Evolutionary conservation across 495 filamentous ascomycete species (phyloP).

Genomic region (Amorphotheca resinae): DNA sequence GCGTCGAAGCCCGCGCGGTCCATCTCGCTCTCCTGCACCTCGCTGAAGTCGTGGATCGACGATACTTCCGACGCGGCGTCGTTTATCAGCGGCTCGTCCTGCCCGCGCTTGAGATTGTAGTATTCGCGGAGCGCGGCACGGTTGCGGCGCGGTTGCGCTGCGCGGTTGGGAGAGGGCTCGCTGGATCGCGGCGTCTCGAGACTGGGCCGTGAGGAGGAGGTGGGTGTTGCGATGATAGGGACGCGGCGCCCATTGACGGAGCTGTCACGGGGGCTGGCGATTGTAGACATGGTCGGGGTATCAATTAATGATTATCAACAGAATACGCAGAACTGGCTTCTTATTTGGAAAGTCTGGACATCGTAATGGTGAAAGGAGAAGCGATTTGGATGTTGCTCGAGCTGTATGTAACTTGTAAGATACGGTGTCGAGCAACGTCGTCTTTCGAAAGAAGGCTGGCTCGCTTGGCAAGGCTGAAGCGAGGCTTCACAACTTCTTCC

Average conservation of each 20-base stretch:
- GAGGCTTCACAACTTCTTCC: background rate
- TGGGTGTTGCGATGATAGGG: conserved; percentile 37
- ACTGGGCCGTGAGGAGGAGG: conserved; percentile 63
- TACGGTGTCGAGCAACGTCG: background rate
- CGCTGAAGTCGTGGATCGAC: conserved; percentile 18
- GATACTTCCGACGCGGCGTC: conserved; percentile 16
- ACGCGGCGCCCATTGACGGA: conserved; percentile 15
- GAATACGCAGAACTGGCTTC: too few species aligned
- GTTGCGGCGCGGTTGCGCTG: conserved; percentile 34
- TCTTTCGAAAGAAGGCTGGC: background rate
- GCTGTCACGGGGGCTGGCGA: conserved; percentile 55
- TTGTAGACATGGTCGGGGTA: conserved; percentile 69
- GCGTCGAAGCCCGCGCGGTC: conserved; percentile 46
- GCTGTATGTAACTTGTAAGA: background rate
- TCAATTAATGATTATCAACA: background rate
- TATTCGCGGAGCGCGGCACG: conserved; percentile 85
- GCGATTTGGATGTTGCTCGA: background rate
- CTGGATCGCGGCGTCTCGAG: conserved; percentile 47
- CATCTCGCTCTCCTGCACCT: conserved; percentile 35
- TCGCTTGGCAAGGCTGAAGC: background rate
- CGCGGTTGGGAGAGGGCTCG: conserved; percentile 37
- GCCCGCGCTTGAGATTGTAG: conserved; percentile 63
- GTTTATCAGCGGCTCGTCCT: conserved; percentile 18
- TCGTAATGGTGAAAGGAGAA: too few species aligned
- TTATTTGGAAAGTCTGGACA: too few species aligned